Evolutionary conservation across 2,329 filamentous ascomycete species (phyloP), one percentile per base, ranked within the genome.

Genomic region (Beauveria sp.): DNA sequence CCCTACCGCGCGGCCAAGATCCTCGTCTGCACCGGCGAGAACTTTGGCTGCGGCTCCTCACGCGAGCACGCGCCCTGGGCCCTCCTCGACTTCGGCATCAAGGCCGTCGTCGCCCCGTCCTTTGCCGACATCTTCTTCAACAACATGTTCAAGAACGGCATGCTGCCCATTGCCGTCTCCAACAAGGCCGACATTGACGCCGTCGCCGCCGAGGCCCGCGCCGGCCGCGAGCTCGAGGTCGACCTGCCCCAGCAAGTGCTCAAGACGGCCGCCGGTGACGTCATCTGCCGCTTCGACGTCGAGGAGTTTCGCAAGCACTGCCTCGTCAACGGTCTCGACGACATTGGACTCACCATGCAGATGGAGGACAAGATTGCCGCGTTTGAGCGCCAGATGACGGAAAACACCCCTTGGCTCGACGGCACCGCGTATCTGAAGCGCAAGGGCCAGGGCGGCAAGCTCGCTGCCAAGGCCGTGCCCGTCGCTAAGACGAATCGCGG

Each of bases 121-220:
- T 86, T 83, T 65, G 79, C 75, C 63, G 75, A 77, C 63, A 99
- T 99, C 75, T 97, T 97, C 86, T 96, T 93, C 85, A 97, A 96
- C 85, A 99, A 99, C 82, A 95, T 90, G n/a, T 98, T 97, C 85
- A 98, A 99, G 84, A 99, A 99, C 80, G 93, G 93, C 79, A 98
- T 98, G 95, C 81, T 98, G 65, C 93, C 93, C 53, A 86, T 98
- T 64, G 77, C 82, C 63, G 89, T 98, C 71, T 78, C 82, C 38
- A 86, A 93, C 73, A 76, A 85, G 66, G 79, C 77, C 1, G 81
- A 84, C 38, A 79, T 97, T 4, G 81, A 89, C 49, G 81, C 81
- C 64, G 87, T 98, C 66, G 87, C 89, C 43, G 84, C 80, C 28
- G 90, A 96, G 75, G 93, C 93, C 40, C 82, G 82, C 43, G 89